Evolutionary conservation across 1,139 yeast species (phyloP), one percentile per base, ranked within the genome.

Genomic region (Debaryomyces psychrophilus): DNA sequence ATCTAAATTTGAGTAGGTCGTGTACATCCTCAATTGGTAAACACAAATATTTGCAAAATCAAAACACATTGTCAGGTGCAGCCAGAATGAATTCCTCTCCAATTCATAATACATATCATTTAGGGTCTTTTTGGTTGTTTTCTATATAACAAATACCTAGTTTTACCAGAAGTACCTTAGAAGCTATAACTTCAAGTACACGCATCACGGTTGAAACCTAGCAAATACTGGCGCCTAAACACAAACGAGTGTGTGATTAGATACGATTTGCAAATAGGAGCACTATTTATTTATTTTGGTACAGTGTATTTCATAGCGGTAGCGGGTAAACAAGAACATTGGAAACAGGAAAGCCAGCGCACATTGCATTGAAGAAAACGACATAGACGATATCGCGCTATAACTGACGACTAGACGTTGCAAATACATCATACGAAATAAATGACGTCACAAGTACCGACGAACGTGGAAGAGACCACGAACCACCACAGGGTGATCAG

Each of bases 361-460:
- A 6, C 12, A 15, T 4, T 7, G 5, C 22, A 29, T 29, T 14
- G 17, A 29, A 14, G 20, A 14, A 29, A 18, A 17, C 25, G 25
- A 33, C 36, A 4, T 18, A 33, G 23, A 20, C 8, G 18, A 15
- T 11, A 33, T 38, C 41, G n/a, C 37, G 33, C 33, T 29, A 29
- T 5, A 27, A 44, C 23, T 35, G 47, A 8, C 22, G 43, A 41
- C 28, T 34, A 44, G 11, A 52, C 50, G 5, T 47, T 50, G 29
- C 50, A 54, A 22, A 49, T 52, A 15, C 18, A 15, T n/a, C 15
- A 31, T 14, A 14, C 20, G n/a, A 31, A 18, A 18, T 22, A 29
- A 25, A 15, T 26, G 28, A 8, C 23, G 43, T 23, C 31, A 23
- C 27, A 23, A 26, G 31, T 33, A 23, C 18, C 9, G 37, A 9